Evolutionary conservation across 192 early-diverging fungal species (phyloP), one percentile per base, ranked within the genome.

Genomic region (Mortierella alpina): DNA sequence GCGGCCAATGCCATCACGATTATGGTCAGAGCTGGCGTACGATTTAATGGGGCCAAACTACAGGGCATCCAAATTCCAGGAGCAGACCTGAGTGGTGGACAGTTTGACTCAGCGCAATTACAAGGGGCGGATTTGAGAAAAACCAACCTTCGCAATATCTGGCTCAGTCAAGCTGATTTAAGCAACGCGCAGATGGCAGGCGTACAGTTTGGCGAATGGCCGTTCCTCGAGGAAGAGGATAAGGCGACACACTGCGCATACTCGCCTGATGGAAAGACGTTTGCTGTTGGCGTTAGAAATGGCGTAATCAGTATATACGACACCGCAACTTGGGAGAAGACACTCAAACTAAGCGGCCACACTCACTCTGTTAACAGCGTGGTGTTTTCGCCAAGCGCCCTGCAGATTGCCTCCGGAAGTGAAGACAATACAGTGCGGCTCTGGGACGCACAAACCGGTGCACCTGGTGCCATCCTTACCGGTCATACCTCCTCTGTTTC

Each of bases 1-100:
- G 66, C 66, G 23, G 66, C 66, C 11, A 68, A 58, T 48, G 56
- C 66, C 7, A 50, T 68, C 40, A 68, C 66, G 12, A 68, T 58
- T 15, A 31, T 68, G 18, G 46, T 58, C 23, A 3, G 66, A 18
- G 66, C 66, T 12, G 56, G 55, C 7, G 31, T 58, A 10, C 45
- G 13, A 17, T 68, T 58, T 46, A 58, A 68, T 20, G 56, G 47
- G 50, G 66, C 20, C 3, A n/a, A 68, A 10, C 22, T 68, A 39
- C n/a, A 15, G 50, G 66, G 66, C 54, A 18, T 59, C 66, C 41
- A 22, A 4, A 68, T 68, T 22, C 23, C 56, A 11, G 56, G 47
- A 17, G 66, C 66, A 7, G 56, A 59, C 17, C 13, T 68, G 6
- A 58, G 45, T 7, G 6, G 12, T 31, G 66, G 66, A 14, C 54